phyloP scores from a whole-genome alignment of 2,329 filamentous ascomycete species.

The Pestalotiopsis sp. region DNA sequence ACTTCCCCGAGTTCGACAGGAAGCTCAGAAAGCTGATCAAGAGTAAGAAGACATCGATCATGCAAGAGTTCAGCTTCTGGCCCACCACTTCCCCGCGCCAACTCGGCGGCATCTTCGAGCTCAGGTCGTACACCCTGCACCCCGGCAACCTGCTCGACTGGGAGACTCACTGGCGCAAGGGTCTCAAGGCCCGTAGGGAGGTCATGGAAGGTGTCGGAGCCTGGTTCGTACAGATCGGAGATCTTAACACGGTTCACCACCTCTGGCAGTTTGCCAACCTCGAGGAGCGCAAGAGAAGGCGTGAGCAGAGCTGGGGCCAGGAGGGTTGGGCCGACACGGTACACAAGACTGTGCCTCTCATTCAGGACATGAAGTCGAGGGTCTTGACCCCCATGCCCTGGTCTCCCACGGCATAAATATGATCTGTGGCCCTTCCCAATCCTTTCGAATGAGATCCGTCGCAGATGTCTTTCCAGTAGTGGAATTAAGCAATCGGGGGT shows the following conservation, averaged over 20 bases:
- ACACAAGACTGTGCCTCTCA: slow-evolving; percentile 96
- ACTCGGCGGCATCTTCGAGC: slow-evolving; percentile 90
- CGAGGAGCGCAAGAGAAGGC: slow-evolving; percentile 84
- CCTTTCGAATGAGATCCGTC: slow-evolving; percentile 10
- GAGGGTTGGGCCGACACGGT: slow-evolving; percentile 97
- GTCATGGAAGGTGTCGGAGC: slow-evolving; percentile 98
- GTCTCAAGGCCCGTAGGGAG: slow-evolving; percentile 84
- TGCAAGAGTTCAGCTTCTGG: slow-evolving; percentile 99
- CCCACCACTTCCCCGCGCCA: slow-evolving; percentile 88
- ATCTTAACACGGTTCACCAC: slow-evolving; percentile 96
- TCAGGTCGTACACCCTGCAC: slow-evolving; percentile 94
- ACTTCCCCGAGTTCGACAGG: slow-evolving; percentile 79
- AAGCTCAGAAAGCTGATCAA: slow-evolving; percentile 85
- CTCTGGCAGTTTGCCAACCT: slow-evolving; percentile 98
- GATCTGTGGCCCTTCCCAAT: slow-evolving; percentile 5
- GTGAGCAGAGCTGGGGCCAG: slow-evolving; percentile 93
- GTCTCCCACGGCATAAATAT: slow-evolving; percentile 78
- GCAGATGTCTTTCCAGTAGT: neutral
- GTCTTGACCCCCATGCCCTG: slow-evolving; percentile 94
- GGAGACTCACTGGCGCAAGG: slow-evolving; percentile 97
- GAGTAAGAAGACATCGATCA: slow-evolving; percentile 83
- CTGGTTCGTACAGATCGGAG: slow-evolving; percentile 98
- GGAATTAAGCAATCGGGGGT: neutral
- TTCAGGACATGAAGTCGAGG: slow-evolving; percentile 93
- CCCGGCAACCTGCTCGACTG: slow-evolving; percentile 95